Evolutionary conservation across 768 basidiomycete species (phyloP).

Genomic region (Mycena vitilis): DNA sequence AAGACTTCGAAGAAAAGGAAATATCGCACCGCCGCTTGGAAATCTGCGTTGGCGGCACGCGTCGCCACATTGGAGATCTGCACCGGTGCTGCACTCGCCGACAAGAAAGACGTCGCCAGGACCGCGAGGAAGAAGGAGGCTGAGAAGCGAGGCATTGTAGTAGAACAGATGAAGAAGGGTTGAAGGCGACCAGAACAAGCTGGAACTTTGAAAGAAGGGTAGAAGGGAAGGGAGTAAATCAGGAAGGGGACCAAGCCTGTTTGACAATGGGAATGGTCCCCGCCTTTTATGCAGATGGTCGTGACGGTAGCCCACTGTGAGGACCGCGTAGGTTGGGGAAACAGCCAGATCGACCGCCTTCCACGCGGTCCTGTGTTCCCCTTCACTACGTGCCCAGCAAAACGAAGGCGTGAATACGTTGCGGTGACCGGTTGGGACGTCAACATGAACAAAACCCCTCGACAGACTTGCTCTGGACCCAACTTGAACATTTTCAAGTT

Average conservation of each 20-base stretch:
- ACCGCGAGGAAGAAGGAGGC: slow-evolving; percentile 18
- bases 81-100: neutral
- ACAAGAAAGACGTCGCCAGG: slow-evolving; percentile 20
- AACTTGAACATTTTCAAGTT: too few species aligned
- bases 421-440: too few species aligned
- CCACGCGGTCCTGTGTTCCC: neutral
- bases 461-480: too few species aligned
- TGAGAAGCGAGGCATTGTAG: slow-evolving; percentile 15
- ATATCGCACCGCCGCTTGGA: neutral
- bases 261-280: neutral
- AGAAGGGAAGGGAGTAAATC: slow-evolving; percentile 2
- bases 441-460: too few species aligned
- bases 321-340: neutral
- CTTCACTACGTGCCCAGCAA: neutral
- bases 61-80: neutral
- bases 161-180: neutral
- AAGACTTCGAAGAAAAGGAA: neutral
- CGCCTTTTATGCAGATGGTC: neutral
- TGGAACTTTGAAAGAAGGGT: neutral
- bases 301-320: neutral
- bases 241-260: slow-evolving; percentile 11
- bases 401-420: too few species aligned
- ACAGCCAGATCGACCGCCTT: neutral
- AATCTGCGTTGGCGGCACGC: neutral
- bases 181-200: slow-evolving; percentile 4